These are phyloP conservation scores for Hypseocharis bilobata DNA, from an alignment of 441 rosid species.

Conservation along the genomic window DNA sequence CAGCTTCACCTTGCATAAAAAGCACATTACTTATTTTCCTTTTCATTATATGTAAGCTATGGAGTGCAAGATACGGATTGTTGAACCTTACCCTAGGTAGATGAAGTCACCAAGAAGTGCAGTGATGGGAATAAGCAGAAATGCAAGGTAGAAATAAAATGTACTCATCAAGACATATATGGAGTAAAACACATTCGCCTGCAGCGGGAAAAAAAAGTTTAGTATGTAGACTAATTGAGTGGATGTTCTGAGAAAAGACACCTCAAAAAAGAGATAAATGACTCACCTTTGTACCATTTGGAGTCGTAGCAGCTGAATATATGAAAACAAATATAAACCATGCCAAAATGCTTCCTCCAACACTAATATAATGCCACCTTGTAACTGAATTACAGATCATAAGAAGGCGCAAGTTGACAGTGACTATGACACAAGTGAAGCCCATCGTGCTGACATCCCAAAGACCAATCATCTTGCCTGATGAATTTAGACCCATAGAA, in stretches of 20 bases:
- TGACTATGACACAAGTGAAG: conserved; percentile 86
- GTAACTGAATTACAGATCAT: conserved; percentile 91
- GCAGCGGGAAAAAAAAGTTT: conserved; percentile 23
- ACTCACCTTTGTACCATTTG: conserved; percentile 61
- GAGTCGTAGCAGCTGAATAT: conserved; percentile 56
- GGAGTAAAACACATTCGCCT: conserved; percentile 78
- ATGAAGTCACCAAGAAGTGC: conserved; percentile 89
- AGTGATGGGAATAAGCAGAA: conserved; percentile 68
- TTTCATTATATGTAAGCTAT: background rate
- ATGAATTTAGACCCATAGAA: conserved; percentile 51
- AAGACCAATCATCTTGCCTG: conserved; percentile 77
- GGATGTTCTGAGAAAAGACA: background rate
- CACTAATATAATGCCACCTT: conserved; percentile 79
- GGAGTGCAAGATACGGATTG: background rate
- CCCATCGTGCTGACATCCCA: conserved; percentile 99
- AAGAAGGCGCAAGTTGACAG: conserved; percentile 89
- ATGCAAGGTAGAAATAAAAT: conserved; percentile 64
- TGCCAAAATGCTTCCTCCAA: conserved; percentile 85
- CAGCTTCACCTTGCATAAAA: conserved; percentile 8
- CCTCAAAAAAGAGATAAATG: background rate
- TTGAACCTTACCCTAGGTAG: conserved; percentile 64
- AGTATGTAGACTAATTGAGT: conserved; percentile 15
- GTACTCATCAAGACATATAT: conserved; percentile 86
- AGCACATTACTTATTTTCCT: background rate
- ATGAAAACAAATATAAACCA: conserved; percentile 76